A percentile compares a stretch with the other conserved stretches of the same genome.
These are phyloP conservation scores for Pleurotus pulmonarius DNA, from an alignment of 768 basidiomycete genomes.

Conservation along the genomic window DNA sequence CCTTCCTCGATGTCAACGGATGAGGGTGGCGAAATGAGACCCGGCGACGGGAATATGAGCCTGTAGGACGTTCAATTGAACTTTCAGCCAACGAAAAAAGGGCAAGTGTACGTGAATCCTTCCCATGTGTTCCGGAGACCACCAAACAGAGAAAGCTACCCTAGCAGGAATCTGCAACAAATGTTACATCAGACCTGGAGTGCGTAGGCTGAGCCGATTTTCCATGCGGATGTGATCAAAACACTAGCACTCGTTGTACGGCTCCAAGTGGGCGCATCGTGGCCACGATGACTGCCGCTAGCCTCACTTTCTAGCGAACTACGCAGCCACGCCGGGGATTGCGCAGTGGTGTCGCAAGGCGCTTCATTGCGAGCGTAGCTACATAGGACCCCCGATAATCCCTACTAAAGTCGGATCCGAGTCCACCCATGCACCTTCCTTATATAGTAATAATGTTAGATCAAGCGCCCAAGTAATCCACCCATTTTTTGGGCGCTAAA, in stretches of 20 bases:
- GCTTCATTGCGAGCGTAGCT: too few species aligned
- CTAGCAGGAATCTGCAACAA: slow-evolving; percentile 96
- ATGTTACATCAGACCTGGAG: slow-evolving; percentile 75
- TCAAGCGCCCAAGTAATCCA: too few species aligned
- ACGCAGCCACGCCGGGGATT: slow-evolving; percentile 45
- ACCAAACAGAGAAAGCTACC: slow-evolving; percentile 98
- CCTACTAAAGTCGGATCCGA: too few species aligned
- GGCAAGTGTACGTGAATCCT: slow-evolving; percentile 79
- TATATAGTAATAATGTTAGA: too few species aligned
- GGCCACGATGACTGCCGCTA: slow-evolving; percentile 67
- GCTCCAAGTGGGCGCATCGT: slow-evolving; percentile 97
- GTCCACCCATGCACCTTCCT: too few species aligned
- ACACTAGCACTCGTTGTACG: slow-evolving; percentile 87
- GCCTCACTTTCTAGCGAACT: slow-evolving; percentile 41
- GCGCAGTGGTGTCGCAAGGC: slow-evolving; percentile 73
- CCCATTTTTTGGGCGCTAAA: too few species aligned
- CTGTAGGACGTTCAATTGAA: slow-evolving; percentile 32
- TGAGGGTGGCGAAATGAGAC: slow-evolving; percentile 82
- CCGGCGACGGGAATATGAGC: slow-evolving; percentile 89
- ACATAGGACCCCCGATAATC: too few species aligned
- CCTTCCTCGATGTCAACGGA: slow-evolving; percentile 36
- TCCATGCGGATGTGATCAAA: slow-evolving; percentile 91
- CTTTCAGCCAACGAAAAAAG: too few species aligned
- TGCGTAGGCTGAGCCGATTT: slow-evolving; percentile 97
- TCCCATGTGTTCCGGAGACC: slow-evolving; percentile 82